phyloP scores from a whole-genome alignment of 2,329 filamentous ascomycete species.

The Cladosporium sp. region DNA sequence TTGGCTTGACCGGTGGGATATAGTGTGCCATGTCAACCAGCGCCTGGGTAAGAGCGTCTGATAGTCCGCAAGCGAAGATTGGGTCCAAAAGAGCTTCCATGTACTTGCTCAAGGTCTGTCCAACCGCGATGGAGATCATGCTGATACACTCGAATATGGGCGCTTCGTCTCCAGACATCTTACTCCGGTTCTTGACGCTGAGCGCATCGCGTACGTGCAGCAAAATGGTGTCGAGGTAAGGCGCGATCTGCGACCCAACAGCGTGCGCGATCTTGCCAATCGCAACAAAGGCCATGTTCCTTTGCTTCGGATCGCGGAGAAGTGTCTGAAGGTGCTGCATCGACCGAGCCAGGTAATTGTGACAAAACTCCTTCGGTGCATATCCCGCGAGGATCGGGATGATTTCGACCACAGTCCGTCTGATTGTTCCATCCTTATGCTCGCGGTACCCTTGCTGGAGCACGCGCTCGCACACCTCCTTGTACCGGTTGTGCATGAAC shows the following conservation, averaged over 20 bases:
- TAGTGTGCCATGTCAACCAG: constrained; percentile 98
- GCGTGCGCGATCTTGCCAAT: constrained; percentile 96
- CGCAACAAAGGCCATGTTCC: constrained; percentile 88
- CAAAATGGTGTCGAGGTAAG: constrained; percentile 89
- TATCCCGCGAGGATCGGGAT: constrained; percentile 93
- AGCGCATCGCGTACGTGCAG: constrained; percentile 90
- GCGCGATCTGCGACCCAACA: constrained; percentile 88
- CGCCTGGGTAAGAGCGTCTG: constrained; percentile 87
- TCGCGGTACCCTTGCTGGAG: constrained; percentile 73
- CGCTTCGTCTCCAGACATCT: constrained; percentile 50
- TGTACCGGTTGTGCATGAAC: constrained; percentile 93
- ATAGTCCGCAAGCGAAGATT: constrained; percentile 93
- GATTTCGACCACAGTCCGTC: constrained; percentile 81
- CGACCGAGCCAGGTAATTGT: constrained; percentile 83
- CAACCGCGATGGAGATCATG: constrained; percentile 88
- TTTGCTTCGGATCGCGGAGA: constrained; percentile 89
- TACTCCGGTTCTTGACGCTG: constrained; percentile 66
- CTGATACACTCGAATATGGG: constrained; percentile 98
- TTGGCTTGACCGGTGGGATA: constrained; percentile 86
- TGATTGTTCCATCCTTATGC: constrained; percentile 78
- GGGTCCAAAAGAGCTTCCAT: constrained; percentile 93
- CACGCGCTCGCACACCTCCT: constrained; percentile 86
- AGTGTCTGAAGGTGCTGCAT: constrained; percentile 95
- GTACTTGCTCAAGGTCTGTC: constrained; percentile 95
- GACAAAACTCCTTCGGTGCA: constrained; percentile 81